Conservation (phyloP, 108 stramenopile genomes). For the Ochromonas danica region DNA sequence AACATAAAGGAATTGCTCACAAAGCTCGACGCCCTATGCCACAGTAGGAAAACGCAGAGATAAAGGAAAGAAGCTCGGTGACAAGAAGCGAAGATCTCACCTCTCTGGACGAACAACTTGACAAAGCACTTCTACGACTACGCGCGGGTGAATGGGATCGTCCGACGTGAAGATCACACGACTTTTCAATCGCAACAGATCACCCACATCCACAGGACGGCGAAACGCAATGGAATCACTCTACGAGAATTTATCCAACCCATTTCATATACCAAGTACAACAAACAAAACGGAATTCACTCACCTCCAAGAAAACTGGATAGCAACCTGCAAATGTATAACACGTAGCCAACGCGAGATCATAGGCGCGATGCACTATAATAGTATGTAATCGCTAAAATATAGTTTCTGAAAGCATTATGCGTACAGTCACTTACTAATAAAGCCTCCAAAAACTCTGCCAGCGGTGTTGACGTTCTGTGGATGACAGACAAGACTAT, state of each 20-base stretch:
- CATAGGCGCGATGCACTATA: slow-evolving; percentile 21
- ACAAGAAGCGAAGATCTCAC: no score
- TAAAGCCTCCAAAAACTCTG: slow-evolving; percentile 17
- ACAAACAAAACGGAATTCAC: no score
- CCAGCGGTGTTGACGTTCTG: slow-evolving; percentile 27
- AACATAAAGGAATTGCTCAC: slow-evolving; percentile 22
- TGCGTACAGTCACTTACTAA: background rate
- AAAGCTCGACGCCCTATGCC: slow-evolving; percentile 24
- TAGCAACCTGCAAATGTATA: slow-evolving; percentile 3
- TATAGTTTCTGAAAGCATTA: no score
- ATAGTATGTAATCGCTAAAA: background rate
- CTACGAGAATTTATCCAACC: no score
- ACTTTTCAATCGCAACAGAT: slow-evolving; percentile 16
- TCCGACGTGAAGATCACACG: slow-evolving; percentile 22
- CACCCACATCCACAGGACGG: background rate
- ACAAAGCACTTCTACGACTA: background rate
- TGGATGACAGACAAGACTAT: slow-evolving; percentile 21
- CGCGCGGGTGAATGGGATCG: background rate
- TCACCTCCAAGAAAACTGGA: background rate
- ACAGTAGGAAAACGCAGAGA: no score
- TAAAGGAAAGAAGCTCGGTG: no score
- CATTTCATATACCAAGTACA: no score
- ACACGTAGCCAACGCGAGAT: slow-evolving; percentile 9
- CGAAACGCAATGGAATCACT: background rate
- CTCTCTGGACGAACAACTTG: slow-evolving; percentile 10